A percentile compares a stretch with the other conserved stretches of the same genome.
phyloP scores from a whole-genome alignment of 257 asterid genomes.

The Penstemon newberryi region DNA sequence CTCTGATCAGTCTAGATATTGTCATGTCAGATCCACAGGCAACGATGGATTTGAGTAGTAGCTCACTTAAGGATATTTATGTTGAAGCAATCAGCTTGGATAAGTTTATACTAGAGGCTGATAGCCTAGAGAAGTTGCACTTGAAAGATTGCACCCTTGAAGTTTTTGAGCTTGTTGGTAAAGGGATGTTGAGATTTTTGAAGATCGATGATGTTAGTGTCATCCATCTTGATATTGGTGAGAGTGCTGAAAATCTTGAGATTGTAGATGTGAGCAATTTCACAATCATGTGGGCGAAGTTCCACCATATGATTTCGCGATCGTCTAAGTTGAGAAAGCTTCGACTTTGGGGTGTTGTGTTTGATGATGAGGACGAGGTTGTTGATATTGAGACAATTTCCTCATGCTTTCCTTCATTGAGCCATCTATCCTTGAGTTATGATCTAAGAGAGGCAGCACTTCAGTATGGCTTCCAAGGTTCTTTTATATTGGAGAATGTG shows the following conservation, averaged over 20 bases:
- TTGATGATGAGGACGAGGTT: conserved; percentile 90
- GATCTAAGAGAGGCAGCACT: conserved; percentile 73
- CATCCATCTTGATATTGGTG: conserved; percentile 89
- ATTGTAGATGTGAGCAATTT: conserved; percentile 87
- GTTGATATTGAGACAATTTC: conserved; percentile 86
- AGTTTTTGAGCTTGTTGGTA: conserved; percentile 79
- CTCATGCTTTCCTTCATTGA: conserved; percentile 70
- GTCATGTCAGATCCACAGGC: conserved; percentile 88
- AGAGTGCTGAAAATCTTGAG: conserved; percentile 77
- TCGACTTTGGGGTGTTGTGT: conserved; percentile 90
- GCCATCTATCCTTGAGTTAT: conserved; percentile 68
- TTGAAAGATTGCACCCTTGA: conserved; percentile 87
- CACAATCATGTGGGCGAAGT: conserved; percentile 90
- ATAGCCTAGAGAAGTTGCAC: conserved; percentile 76
- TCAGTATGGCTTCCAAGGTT: conserved; percentile 71
- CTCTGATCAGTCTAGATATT: conserved; percentile 66
- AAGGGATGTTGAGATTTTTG: conserved; percentile 62
- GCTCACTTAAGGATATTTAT: conserved; percentile 68
- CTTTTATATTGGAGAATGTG: conserved; percentile 70
- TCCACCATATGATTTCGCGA: conserved; percentile 83
- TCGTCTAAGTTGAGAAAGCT: conserved; percentile 69
- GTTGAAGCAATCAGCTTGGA: conserved; percentile 92
- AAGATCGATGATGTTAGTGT: conserved; percentile 92
- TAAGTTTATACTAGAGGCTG: conserved; percentile 80
- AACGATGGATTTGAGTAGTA: conserved; percentile 69